Evolutionary conservation across 192 early-diverging fungal genomes (phyloP), one percentile per base, ranked within the genome.

Genomic region (Cladochytrium replicatum): DNA sequence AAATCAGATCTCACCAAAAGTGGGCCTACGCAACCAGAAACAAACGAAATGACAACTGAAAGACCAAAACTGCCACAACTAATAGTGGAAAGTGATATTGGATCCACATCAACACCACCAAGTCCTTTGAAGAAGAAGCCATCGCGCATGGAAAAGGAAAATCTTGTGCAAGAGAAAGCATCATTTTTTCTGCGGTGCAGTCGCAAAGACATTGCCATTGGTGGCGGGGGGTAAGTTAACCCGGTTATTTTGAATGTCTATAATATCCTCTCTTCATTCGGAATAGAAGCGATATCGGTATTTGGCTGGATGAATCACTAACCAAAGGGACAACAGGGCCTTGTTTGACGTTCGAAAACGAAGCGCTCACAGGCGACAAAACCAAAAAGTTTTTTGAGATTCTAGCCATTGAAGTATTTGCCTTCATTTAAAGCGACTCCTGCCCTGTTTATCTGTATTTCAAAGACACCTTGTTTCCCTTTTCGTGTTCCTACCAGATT

Each of bases 161-260:
- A 54, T n/a, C 50, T 54, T 22, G 13, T 68, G 17, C 48, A 50
- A 22, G 51, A 60, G 31, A 27, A 52, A 19, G 57, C 67, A 13
- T 70, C 68, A 27, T 55, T 70, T 48, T 70, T 70, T 42, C 55
- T 68, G 17, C 61, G 66, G 63, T 41, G 50, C n/a, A 54, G 45
- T n/a, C 30, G 53, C 7, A 57, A 57, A 24, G 58, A 61, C 8
- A 53, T 70, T 30, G 37, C 54, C 17, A 57, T 70, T 25, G 68
- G 68, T 2, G 68, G 60, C 17, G 68, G 68, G 13, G 68, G 66
- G 63, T 67, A 52, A 29, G 65, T 27, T 37, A 47, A 37, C 13
- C 17, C 11, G 32, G 32, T 44, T 13, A 44, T 44, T 26, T 13
- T 44, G 13, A 26, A 44, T 44, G 11, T 37, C 48, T 52, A 25